Base-by-base conservation (phyloP, 306 rosid species). In the Carpinus viminea region DNA sequence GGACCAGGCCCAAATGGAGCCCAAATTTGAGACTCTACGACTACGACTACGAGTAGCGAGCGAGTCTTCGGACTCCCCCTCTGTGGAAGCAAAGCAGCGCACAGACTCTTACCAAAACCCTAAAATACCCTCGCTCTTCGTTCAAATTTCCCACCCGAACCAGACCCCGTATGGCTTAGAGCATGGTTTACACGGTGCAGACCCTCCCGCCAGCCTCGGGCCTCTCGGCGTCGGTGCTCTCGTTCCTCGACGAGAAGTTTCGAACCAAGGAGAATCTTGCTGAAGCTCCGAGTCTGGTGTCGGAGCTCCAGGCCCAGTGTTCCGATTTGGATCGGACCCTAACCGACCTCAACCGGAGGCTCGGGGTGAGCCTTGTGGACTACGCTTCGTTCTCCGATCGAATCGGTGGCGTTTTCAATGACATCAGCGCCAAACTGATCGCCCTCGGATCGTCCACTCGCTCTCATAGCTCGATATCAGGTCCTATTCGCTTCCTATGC, bases 261-360 rank as follows among this genome's bases (percentile, higher is more conserved):
- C 66, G 74, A 38, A 65, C 87, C 80, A 72, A 76, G 36, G 82
- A 36, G 21, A 68, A 78, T 21, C 83, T 89, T 17, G 61, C 79
- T 26, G 82, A 74, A 60, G 88, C 94, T 79, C 50, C 93, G 54
- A 73, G 16, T 69, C 83, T 90, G 68, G 86, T 85, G 0, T 31
- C 85, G 77, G 93, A 94, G 79, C 94, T 94, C 75, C 87, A 82
- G 81, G 57, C 77, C 50, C 91, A 85, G 76, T 90, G 92, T 85
- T 81, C 65, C 59, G 87, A 88, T 72, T 79, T 94, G 87, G 94
- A 88, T 87, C 92, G 78, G 64, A 73, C 85, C 73, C 82, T 92
- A 28, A 12, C 79, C 61, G 86, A 88, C 68, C 89, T 90, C 78
- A 87, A 91, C 78, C 89, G 80, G 69, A 78, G 84, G 53, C 96